A percentile compares a stretch with the other conserved stretches of the same genome.
These are phyloP conservation scores for Calonectria pteridis DNA, from an alignment of 2,329 filamentous ascomycete species.

Conservation along the genomic window DNA sequence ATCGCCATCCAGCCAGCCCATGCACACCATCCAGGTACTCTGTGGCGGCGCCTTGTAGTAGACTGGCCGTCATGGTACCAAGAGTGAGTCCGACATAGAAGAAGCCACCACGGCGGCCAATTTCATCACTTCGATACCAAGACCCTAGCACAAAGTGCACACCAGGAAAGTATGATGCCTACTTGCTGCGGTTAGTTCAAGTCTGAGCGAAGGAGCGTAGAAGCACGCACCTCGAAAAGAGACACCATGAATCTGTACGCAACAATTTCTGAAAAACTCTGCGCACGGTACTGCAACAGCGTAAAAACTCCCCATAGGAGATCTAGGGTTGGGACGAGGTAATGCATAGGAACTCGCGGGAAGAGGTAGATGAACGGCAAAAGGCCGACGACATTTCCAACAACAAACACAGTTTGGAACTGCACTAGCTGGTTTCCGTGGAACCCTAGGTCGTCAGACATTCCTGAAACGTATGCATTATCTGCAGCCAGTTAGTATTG, in stretches of 20 bases:
- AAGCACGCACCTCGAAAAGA: slow-evolving; percentile 23
- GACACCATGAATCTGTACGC: slow-evolving; percentile 36
- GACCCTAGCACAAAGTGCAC: slow-evolving; percentile 35
- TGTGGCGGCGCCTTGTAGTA: slow-evolving; percentile 30
- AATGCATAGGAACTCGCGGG: slow-evolving; percentile 33
- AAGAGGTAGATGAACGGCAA: slow-evolving; percentile 36
- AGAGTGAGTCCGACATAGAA: slow-evolving; percentile 34
- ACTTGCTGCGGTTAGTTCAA: background rate
- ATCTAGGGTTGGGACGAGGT: slow-evolving; percentile 30
- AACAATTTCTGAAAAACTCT: slow-evolving; percentile 29
- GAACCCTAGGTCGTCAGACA: slow-evolving; percentile 34
- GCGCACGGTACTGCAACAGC: slow-evolving; percentile 28
- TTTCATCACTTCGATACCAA: slow-evolving; percentile 36
- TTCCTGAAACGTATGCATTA: slow-evolving; percentile 37
- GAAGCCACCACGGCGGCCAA: slow-evolving; percentile 32
- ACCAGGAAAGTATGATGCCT: slow-evolving; percentile 34
- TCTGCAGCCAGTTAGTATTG: slow-evolving; percentile 19
- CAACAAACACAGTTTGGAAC: slow-evolving; percentile 36
- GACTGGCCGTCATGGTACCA: slow-evolving; percentile 31
- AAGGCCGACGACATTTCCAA: slow-evolving; percentile 34
- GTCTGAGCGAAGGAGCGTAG: background rate
- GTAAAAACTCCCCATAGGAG: slow-evolving; percentile 33
- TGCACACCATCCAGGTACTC: slow-evolving; percentile 30
- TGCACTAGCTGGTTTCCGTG: slow-evolving; percentile 34
- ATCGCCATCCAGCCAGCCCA: slow-evolving; percentile 31